A percentile compares a stretch with the other conserved stretches of the same genome.
phyloP scores from a whole-genome alignment of 768 basidiomycete species.

The Xerocomellus intermedius region DNA sequence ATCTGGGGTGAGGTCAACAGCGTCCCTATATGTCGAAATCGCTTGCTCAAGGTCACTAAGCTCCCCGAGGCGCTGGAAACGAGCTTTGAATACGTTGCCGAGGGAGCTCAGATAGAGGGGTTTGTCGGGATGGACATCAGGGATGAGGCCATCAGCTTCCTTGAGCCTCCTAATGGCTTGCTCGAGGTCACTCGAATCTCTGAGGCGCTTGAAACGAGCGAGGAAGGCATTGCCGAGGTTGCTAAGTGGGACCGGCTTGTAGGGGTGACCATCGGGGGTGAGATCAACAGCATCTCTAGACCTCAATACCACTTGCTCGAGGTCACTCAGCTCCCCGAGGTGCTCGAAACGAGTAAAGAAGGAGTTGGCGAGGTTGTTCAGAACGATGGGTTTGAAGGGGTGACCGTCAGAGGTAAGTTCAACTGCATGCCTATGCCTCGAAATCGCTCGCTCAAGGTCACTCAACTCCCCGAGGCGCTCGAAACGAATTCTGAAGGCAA shows the following conservation, averaged over 20 bases:
- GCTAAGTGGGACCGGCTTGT: too few species aligned
- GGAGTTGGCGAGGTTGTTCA: constrained; percentile 6
- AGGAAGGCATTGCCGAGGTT: too few species aligned
- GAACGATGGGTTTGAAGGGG: not conserved
- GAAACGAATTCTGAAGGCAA: not conserved
- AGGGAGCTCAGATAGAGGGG: not conserved
- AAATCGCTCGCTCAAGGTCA: not conserved
- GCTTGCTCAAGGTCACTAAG: not conserved
- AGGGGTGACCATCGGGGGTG: too few species aligned
- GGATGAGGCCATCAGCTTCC: not conserved
- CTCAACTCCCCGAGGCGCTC: not conserved
- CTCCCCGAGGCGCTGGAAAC: not conserved
- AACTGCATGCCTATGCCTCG: not conserved
- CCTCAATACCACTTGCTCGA: not conserved
- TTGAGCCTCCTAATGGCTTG: not conserved
- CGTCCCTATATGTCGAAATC: not conserved
- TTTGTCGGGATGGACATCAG: not conserved
- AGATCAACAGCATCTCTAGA: too few species aligned
- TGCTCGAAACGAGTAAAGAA: not conserved
- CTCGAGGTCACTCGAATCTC: not conserved
- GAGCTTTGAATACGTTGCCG: not conserved
- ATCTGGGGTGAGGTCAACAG: not conserved
- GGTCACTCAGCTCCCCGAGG: not conserved
- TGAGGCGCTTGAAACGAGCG: too few species aligned
- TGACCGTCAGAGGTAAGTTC: not conserved